Conservation (phyloP, 2,329 filamentous ascomycete genomes). For the Ophiosphaerella herpotricha region DNA sequence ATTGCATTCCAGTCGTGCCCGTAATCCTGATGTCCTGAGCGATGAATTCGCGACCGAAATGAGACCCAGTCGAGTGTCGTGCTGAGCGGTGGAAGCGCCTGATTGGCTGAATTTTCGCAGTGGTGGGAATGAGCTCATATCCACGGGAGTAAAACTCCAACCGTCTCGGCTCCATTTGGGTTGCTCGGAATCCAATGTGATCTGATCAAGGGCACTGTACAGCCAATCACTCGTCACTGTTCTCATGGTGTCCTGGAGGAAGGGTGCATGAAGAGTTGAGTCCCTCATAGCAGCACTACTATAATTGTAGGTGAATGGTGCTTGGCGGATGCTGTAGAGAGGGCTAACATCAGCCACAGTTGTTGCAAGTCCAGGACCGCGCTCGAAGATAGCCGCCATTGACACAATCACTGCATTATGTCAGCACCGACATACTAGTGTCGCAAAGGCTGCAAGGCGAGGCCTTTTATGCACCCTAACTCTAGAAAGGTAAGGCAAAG, state of each 20-base stretch:
- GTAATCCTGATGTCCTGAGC: not conserved
- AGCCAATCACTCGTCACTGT: not conserved
- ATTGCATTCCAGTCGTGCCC: constrained; percentile 1
- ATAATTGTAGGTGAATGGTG: too few species aligned
- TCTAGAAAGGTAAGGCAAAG: too few species aligned
- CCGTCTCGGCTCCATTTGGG: constrained; percentile 5
- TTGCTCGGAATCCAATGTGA: constrained; percentile 2
- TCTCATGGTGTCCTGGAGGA: too few species aligned
- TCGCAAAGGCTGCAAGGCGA: too few species aligned
- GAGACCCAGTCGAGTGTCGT: not conserved
- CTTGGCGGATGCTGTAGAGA: not conserved
- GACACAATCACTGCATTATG: constrained; percentile 1
- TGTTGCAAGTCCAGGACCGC: not conserved
- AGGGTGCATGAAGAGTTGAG: too few species aligned
- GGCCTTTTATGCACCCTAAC: too few species aligned
- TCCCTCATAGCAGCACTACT: too few species aligned
- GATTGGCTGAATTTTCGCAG: not conserved
- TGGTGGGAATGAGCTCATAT: not conserved
- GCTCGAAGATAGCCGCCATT: constrained; percentile 10
- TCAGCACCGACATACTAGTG: too few species aligned
- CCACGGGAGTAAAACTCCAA: constrained; percentile 6
- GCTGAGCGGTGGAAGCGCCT: not conserved
- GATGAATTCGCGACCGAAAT: not conserved
- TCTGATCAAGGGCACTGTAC: constrained; percentile 7
- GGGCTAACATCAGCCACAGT: too few species aligned